These are phyloP conservation scores for Fusarium robinianum DNA, from an alignment of 2,329 filamentous ascomycete genomes.

Conservation along the genomic window DNA sequence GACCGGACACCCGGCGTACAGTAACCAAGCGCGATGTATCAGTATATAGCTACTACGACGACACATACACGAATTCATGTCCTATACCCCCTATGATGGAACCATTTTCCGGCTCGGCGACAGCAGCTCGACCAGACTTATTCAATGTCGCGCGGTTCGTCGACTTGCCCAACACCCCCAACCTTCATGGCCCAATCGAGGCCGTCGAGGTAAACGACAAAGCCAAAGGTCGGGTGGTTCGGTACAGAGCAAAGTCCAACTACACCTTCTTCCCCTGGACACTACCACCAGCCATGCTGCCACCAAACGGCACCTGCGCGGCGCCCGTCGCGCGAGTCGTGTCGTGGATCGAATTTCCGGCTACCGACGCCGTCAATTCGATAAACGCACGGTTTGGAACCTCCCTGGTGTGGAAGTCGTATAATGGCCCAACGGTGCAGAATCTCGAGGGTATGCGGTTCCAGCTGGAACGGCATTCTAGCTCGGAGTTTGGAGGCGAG, in stretches of 20 bases:
- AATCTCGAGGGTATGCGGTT: conserved; percentile 63
- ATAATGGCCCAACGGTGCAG: conserved; percentile 52
- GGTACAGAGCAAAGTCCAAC: conserved; percentile 65
- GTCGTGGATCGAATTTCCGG: conserved; percentile 67
- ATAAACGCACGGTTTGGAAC: conserved; percentile 41
- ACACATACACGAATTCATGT: conserved; percentile 64
- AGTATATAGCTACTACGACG: conserved; percentile 46
- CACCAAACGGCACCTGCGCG: conserved; percentile 75
- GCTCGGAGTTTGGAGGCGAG: conserved; percentile 45
- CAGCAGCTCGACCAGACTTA: conserved; percentile 77
- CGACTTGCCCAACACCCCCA: conserved; percentile 76
- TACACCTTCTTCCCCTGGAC: conserved; percentile 95
- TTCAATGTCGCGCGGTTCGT: conserved; percentile 90
- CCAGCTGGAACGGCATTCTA: conserved; percentile 68
- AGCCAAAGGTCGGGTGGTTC: conserved; percentile 47
- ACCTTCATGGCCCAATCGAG: conserved; percentile 56
- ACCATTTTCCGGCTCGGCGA: conserved; percentile 76
- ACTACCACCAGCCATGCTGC: conserved; percentile 74
- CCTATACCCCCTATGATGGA: conserved; percentile 62
- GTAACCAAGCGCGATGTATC: conserved; percentile 17
- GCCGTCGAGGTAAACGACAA: conserved; percentile 50
- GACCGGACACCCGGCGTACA: conserved; percentile 6
- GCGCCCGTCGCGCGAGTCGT: conserved; percentile 72
- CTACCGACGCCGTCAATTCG: conserved; percentile 45
- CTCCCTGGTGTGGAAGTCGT: conserved; percentile 42